A percentile compares a stretch with the other conserved stretches of the same genome.
These are phyloP conservation scores for Fusarium sarcochroum DNA, from an alignment of 2,329 filamentous ascomycete genomes.

Conservation along the genomic window DNA sequence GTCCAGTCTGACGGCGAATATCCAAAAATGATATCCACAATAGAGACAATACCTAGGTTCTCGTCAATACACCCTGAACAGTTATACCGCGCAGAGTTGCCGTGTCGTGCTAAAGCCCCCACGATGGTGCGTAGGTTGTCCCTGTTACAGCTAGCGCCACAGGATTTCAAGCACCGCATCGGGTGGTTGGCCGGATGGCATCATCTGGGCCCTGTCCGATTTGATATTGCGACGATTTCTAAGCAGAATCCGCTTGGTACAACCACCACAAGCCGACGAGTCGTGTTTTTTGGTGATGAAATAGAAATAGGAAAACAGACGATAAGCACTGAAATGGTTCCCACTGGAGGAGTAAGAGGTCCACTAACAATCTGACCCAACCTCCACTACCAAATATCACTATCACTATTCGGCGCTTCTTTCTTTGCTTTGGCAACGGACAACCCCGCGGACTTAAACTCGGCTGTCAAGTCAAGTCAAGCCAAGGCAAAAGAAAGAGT, in stretches of 20 bases:
- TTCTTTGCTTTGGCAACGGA: conserved; percentile 24
- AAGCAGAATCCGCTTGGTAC: conserved; percentile 41
- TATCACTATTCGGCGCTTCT: conserved; percentile 25
- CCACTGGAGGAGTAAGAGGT: conserved; percentile 15
- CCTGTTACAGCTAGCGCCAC: conserved; percentile 41
- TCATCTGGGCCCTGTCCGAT: conserved; percentile 44
- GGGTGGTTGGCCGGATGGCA: conserved; percentile 44
- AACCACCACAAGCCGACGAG: conserved; percentile 27
- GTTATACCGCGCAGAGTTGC: conserved; percentile 1
- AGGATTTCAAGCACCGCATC: conserved; percentile 28
- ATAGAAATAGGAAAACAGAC: background rate
- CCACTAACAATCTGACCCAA: conserved; percentile 24
- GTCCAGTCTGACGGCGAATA: background rate
- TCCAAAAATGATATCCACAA: background rate
- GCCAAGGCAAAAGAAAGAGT: conserved; percentile 2
- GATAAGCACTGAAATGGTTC: conserved; percentile 6
- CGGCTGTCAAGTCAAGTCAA: conserved; percentile 12
- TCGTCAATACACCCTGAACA: conserved; percentile 17
- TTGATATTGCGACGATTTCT: conserved; percentile 45
- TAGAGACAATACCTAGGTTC: background rate
- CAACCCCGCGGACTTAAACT: conserved; percentile 34
- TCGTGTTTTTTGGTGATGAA: background rate
- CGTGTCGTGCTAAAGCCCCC: conserved; percentile 12
- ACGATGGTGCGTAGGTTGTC: conserved; percentile 9
- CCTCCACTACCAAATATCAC: background rate